Evolutionary conservation across 164 flowering plant genomes (phyloP).

Genomic region (Tinospora cordifolia): DNA sequence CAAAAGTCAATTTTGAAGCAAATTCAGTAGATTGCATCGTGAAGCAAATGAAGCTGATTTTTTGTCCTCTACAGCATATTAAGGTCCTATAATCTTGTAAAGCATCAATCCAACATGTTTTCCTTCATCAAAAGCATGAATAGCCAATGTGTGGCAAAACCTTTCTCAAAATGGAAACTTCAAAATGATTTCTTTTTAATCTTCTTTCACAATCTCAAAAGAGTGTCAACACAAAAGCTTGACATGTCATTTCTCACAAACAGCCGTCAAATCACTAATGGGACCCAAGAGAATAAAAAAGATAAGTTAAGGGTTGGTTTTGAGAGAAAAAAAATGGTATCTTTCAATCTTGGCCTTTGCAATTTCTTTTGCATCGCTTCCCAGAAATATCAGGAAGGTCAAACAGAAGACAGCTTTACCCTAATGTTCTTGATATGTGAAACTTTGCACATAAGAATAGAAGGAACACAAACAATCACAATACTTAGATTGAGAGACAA

Average conservation of each 20-base stretch:
- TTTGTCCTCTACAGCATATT: neutral
- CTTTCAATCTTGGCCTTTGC: neutral
- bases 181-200: neutral
- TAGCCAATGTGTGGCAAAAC: neutral
- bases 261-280: neutral
- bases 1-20: neutral
- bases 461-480: neutral
- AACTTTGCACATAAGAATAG: neutral
- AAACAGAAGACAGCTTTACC: neutral
- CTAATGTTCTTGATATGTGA: neutral
- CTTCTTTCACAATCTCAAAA: neutral
- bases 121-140: neutral
- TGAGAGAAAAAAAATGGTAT: neutral
- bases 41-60: neutral
- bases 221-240: neutral
- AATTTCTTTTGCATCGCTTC: neutral
- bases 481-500: conserved; percentile 18
- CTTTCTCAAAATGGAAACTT: neutral
- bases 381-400: neutral
- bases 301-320: neutral
- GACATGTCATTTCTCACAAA: neutral
- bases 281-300: neutral
- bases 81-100: neutral
- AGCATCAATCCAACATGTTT: neutral
- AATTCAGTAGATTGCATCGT: neutral